These are phyloP conservation scores for Termitomyces sp. DNA, from an alignment of 768 basidiomycete species.

Conservation along the genomic window DNA sequence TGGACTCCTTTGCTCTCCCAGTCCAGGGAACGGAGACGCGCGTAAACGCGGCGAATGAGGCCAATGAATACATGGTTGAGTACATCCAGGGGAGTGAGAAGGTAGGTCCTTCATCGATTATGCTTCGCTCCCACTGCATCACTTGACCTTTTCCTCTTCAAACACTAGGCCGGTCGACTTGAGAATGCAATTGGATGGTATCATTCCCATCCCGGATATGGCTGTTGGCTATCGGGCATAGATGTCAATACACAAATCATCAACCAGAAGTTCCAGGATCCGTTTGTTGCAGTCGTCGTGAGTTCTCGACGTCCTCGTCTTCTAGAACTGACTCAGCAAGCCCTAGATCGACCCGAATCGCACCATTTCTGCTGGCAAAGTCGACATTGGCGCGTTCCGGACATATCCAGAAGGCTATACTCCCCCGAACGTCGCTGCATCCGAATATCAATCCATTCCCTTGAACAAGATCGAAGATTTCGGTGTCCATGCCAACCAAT, in stretches of 20 bases:
- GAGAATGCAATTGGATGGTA: slow-evolving; percentile 97
- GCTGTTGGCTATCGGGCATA: slow-evolving; percentile 98
- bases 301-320: slow-evolving; percentile 23
- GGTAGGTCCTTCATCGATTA: slow-evolving; percentile 39
- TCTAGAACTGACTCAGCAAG: not conserved
- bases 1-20: slow-evolving; percentile 96
- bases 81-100: slow-evolving; percentile 80
- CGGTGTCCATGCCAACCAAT: slow-evolving; percentile 95
- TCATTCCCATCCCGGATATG: slow-evolving; percentile 98
- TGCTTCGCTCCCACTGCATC: not conserved
- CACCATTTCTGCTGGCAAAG: slow-evolving; percentile 96
- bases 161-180: slow-evolving; percentile 65
- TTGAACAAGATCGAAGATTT: slow-evolving; percentile 98
- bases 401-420: slow-evolving; percentile 96
- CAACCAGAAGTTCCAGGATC: slow-evolving; percentile 94
- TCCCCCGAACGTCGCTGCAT: slow-evolving; percentile 63
- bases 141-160: not conserved
- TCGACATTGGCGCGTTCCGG: slow-evolving; percentile 98
- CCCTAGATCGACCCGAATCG: slow-evolving; percentile 93
- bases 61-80: slow-evolving; percentile 98
- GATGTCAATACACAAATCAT: slow-evolving; percentile 96
- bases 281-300: slow-evolving; percentile 96
- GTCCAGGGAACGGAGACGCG: slow-evolving; percentile 98
- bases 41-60: slow-evolving; percentile 93
- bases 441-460: slow-evolving; percentile 96